These are phyloP conservation scores for Russula brevipes DNA, from an alignment of 768 basidiomycete genomes.

Conservation along the genomic window DNA sequence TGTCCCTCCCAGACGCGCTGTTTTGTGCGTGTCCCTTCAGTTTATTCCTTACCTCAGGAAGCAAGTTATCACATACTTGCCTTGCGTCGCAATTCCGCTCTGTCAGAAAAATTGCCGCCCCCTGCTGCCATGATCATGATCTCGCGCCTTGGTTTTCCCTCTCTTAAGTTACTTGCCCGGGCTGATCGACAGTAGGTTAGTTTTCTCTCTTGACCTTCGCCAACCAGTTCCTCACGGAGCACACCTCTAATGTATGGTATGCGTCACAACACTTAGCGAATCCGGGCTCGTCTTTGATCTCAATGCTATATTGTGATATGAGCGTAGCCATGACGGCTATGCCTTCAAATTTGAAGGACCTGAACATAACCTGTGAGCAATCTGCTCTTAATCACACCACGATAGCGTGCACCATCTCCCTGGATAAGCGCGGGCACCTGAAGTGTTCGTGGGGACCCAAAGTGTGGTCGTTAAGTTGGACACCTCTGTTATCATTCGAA, in stretches of 20 bases:
- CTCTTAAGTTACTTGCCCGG: too few species aligned
- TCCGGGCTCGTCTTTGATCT: slow-evolving; percentile 45
- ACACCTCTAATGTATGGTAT: too few species aligned
- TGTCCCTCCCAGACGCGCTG: slow-evolving; percentile 16
- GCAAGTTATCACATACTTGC: neutral
- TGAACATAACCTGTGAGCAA: slow-evolving; percentile 22
- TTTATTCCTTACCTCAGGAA: too few species aligned
- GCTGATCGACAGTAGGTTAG: too few species aligned
- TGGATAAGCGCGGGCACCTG: slow-evolving; percentile 25
- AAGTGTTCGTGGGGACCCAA: neutral
- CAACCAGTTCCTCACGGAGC: too few species aligned
- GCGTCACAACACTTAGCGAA: slow-evolving; percentile 42
- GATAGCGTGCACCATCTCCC: slow-evolving; percentile 22
- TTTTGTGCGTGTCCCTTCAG: slow-evolving; percentile 1
- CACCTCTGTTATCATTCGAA: too few species aligned
- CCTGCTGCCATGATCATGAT: too few species aligned
- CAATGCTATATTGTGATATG: slow-evolving; percentile 41
- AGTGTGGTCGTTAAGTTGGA: too few species aligned
- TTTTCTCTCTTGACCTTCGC: too few species aligned
- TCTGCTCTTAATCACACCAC: neutral
- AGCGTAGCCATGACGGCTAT: slow-evolving; percentile 44
- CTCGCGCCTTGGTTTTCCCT: too few species aligned
- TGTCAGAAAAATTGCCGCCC: neutral
- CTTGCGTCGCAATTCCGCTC: neutral
- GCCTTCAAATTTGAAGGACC: slow-evolving; percentile 48